Percentiles rank a stretch among this genome's conserved stretches.
These are phyloP conservation scores for Acephala macrosclerotiorum DNA, from an alignment of 2,329 filamentous ascomycete species.

Conservation along the genomic window DNA sequence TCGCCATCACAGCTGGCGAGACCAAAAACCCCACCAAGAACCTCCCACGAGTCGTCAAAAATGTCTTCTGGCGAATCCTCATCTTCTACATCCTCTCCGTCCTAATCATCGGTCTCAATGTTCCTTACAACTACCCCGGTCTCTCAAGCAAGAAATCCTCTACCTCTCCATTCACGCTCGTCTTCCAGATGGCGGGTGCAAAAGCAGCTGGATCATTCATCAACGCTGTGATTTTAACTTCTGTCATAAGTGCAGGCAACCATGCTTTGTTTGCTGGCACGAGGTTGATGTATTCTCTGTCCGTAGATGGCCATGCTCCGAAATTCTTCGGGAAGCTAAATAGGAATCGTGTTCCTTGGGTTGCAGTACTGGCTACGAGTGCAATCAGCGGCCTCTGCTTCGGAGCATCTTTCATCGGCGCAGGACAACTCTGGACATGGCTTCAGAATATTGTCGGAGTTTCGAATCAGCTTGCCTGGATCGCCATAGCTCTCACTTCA, in stretches of 20 bases:
- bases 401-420: constrained; percentile 69
- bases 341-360: constrained; percentile 58
- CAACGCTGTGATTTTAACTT: constrained; percentile 67
- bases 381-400: constrained; percentile 66
- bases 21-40: constrained; percentile 67
- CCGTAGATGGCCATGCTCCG: constrained; percentile 63
- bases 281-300: constrained; percentile 63
- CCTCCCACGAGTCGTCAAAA: constrained; percentile 68
- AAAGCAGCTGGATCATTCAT: constrained; percentile 63
- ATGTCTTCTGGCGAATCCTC: constrained; percentile 66
- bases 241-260: constrained; percentile 64
- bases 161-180: constrained; percentile 65
- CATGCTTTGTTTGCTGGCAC: constrained; percentile 65
- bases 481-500: constrained; percentile 68
- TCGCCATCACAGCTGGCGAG: constrained; percentile 71
- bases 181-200: constrained; percentile 65
- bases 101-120: constrained; percentile 63
- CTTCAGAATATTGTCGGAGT: constrained; percentile 73
- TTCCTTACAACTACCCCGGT: constrained; percentile 60
- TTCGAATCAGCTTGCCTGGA: constrained; percentile 72
- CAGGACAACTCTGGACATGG: constrained; percentile 71
- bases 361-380: constrained; percentile 61
- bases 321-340: constrained; percentile 58
- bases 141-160: constrained; percentile 52
- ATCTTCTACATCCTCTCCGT: constrained; percentile 58